Evolutionary conservation across 495 filamentous ascomycete genomes (phyloP).

Genomic region (Neurospora sp.): DNA sequence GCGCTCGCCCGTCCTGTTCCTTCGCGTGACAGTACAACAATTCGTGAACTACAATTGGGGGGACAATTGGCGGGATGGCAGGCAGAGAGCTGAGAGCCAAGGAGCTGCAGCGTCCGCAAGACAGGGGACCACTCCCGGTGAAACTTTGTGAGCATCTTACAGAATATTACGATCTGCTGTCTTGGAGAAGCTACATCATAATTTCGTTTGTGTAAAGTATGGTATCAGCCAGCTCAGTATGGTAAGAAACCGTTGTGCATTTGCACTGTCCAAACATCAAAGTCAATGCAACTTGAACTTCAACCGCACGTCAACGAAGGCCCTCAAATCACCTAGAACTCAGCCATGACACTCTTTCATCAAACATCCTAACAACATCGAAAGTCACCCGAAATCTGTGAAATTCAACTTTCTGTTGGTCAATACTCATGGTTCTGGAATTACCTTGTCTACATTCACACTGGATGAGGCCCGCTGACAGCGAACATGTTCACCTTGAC

Average conservation of each 20-base stretch:
- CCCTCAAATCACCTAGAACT: neutral
- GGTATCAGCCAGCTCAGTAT: neutral
- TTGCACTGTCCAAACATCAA: neutral
- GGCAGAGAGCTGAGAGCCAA: neutral
- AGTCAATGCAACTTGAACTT: neutral
- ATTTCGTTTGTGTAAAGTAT: neutral
- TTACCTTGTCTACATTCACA: neutral
- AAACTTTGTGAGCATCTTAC: neutral
- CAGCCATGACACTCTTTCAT: neutral
- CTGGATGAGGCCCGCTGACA: neutral
- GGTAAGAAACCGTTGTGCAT: neutral
- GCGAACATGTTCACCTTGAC: neutral
- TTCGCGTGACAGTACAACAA: neutral
- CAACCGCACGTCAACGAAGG: neutral
- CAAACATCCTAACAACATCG: too few relatives aligned
- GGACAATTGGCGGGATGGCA: neutral
- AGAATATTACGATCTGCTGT: neutral
- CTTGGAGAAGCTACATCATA: neutral
- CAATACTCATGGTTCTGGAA: neutral
- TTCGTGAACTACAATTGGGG: neutral
- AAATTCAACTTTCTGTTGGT: neutral
- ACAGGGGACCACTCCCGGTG: neutral
- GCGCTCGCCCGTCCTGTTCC: neutral
- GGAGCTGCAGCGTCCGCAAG: neutral
- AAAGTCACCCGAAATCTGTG: neutral